Base-by-base conservation (phyloP, 345 rosid species). In the Eucalyptus pauciflora region DNA sequence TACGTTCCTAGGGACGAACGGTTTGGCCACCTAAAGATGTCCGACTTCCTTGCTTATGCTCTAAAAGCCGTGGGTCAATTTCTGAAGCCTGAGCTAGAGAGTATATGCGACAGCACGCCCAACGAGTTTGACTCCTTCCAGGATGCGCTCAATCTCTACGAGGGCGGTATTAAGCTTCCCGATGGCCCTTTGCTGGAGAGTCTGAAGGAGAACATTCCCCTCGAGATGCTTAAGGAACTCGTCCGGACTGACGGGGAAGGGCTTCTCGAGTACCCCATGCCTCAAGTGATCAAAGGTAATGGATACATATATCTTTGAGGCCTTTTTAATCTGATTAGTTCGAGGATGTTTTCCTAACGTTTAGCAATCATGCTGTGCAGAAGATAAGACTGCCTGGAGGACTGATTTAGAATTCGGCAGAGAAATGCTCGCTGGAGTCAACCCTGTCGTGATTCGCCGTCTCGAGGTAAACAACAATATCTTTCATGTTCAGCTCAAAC, bases 1-100 rank as follows among this genome's bases (percentile, higher is more conserved):
- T 91, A 93, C 80, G 92, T 93, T 83, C 95, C 95, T 2, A 88
- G 93, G 83, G 95, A 92, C 31, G 95, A 93, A 87, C 88, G 94
- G 86, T 93, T 91, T 58, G 94, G 95, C 56, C 95, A 91, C 67
- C 41, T 92, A 88, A 93, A 92, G 88, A 88, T 93, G 94, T 86
- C 94, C 1, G 94, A 93, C 76, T 92, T 92, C 89, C 92, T 93
- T 43, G 91, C 88, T 27, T 92, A 89, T 87, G 92, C 92, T 29
- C 67, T 93, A 87, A 91, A 91, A 88, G 88, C 95, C 12, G 71
- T 91, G 7, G 92, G 76, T 86, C 95, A 93, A 80, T 76, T 91
- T 37, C 24, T 93, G 43, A 88, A 90, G 49, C 94, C 95, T 20
- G 92, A 89, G 64, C 90, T 93, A 1, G 92, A 91, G 54, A 90